Evolutionary conservation across 83 land plant species (phyloP).

Genomic region (Thuja plicata): DNA sequence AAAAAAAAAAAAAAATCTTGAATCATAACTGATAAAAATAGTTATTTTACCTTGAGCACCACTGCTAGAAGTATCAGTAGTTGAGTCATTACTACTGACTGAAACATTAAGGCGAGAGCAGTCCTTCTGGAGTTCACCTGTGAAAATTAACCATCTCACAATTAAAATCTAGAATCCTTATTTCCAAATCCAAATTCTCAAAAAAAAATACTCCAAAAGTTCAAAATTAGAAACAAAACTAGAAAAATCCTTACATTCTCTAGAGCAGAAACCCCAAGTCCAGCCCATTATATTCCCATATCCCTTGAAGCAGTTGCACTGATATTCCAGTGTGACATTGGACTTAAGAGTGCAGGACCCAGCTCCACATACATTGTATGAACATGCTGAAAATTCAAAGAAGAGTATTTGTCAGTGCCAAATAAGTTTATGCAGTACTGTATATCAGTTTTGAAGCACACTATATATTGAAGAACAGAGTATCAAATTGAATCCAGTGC

Average conservation of each 20-base stretch:
- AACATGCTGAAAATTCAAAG: neutral
- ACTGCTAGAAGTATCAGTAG: neutral
- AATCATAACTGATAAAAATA: neutral
- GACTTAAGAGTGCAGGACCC: neutral
- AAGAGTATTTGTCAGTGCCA: neutral
- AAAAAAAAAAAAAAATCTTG: no score
- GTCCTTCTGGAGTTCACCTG: conserved; percentile 4
- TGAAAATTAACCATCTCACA: neutral
- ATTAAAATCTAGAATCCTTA: neutral
- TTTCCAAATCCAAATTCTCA: neutral
- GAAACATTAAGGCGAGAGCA: neutral
- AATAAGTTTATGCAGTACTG: neutral
- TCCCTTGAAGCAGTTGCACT: neutral
- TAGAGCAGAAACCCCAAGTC: conserved; percentile 3
- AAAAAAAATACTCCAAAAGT: neutral
- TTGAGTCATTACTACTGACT: neutral
- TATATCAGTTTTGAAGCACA: neutral
- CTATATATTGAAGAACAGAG: neutral
- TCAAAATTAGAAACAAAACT: neutral
- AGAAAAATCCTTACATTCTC: neutral
- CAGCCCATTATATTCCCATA: neutral
- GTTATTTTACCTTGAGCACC: neutral
- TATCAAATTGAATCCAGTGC: no score
- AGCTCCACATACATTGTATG: neutral
- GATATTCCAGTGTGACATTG: neutral